phyloP scores from a whole-genome alignment of 75 land plant species.

The Cupressus sempervirens region DNA sequence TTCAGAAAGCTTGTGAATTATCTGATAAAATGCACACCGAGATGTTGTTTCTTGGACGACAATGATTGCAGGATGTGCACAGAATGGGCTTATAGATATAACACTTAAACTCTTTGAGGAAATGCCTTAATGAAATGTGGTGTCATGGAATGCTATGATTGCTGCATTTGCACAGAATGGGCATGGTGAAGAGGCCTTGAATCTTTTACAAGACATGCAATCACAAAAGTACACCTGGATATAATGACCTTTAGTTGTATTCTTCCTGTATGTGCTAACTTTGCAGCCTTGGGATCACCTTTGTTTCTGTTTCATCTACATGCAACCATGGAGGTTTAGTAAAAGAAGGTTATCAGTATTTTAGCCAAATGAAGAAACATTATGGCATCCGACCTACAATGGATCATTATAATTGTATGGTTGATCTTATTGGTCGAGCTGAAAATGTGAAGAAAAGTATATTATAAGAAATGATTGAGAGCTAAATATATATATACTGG shows the following conservation, averaged over 20 bases:
- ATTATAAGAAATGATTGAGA: no score
- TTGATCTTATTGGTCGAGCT: constrained; percentile 18
- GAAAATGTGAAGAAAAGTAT: no score
- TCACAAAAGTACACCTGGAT: constrained; percentile 10
- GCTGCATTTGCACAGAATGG: constrained; percentile 14
- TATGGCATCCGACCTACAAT: neutral
- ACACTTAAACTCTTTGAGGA: constrained; percentile 8
- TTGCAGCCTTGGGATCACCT: constrained; percentile 15
- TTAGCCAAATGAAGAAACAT: neutral
- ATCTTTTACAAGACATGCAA: constrained; percentile 17
- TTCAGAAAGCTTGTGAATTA: neutral
- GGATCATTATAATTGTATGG: constrained; percentile 15
- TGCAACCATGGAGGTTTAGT: constrained; percentile 18
- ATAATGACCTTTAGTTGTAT: constrained; percentile 9
- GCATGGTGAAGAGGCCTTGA: constrained; percentile 7
- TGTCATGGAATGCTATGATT: constrained; percentile 21
- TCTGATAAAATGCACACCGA: neutral
- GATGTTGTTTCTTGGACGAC: constrained; percentile 9
- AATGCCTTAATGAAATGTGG: constrained; percentile 15
- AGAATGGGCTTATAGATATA: constrained; percentile 11
- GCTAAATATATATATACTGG: no score
- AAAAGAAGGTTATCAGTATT: constrained; percentile 2
- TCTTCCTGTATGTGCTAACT: constrained; percentile 17
- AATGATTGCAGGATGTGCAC: constrained; percentile 15
- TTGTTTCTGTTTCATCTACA: constrained; percentile 6